Base-by-base conservation (phyloP, 108 stramenopile genomes). In the Cylindrotheca closterium region DNA sequence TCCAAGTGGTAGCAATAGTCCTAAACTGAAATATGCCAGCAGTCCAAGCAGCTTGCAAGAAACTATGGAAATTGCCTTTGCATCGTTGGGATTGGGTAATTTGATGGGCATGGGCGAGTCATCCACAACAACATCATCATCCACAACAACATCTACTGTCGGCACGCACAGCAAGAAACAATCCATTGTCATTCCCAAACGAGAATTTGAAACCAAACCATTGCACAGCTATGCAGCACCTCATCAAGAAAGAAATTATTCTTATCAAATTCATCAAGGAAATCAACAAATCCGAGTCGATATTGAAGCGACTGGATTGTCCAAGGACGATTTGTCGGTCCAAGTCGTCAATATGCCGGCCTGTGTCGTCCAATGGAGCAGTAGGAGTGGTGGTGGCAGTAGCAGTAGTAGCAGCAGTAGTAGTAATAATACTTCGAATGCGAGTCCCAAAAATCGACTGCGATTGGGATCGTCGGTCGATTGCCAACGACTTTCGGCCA, bases 341-440 rank as follows among this genome's bases (percentile, higher is more conserved):
- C 2, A 67, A 31, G 55, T 57, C 5, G 33, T 31, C 46, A 30
- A 67, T 29, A 49, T 42, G 4, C 64, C 54, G 18, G 17, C 21
- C 32, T 67, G 65, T 67, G 45, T 67, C 5, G 55, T 67, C 12
- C 65, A 67, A 48, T 67, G 65, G 65, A 67, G 42, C 24, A 42
- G 42, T 12, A 21, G 30, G 28, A 54, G 65, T 4, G 22, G 24
- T 1, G 46, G 65, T 26, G 31, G 33, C 15, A 1, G 3, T 15
- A 17, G 25, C 17, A 10, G 18, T 28, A 26, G 22, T 17, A 28
- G 10, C 28, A 45, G 4, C 5, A 18, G 4, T 1, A 47, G 4
- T 4, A 27, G 1, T 27, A 47, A 30, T 17, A 4, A 27, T 18
- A 51, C 4, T 15, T 23, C 2, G 2, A 50, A 19, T 3, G 51